phyloP scores from a whole-genome alignment of 176 grass and related monocot genomes.

The Puya raimondii region DNA sequence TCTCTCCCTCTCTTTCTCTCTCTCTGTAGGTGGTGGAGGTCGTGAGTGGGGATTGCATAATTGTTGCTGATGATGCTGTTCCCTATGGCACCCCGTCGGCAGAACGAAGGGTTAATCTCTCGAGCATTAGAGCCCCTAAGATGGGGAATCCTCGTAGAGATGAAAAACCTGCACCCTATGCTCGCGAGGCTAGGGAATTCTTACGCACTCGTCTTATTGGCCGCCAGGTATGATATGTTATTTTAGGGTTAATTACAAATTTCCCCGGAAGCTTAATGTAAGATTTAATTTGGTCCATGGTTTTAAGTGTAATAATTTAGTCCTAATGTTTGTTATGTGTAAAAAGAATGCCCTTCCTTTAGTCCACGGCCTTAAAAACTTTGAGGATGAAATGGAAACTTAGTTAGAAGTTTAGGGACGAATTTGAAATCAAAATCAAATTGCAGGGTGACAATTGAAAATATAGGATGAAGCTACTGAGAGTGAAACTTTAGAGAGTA shows the following conservation, averaged over 20 bases:
- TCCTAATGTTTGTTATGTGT: too few relatives aligned
- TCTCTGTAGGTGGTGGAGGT: constrained; percentile 79
- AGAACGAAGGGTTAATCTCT: constrained; percentile 80
- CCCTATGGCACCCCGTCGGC: constrained; percentile 71
- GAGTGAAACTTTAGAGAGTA: too few relatives aligned
- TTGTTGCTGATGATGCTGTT: constrained; percentile 77
- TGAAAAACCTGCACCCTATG: constrained; percentile 50
- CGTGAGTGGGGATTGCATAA: constrained; percentile 90
- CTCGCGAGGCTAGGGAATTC: constrained; percentile 89
- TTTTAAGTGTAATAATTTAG: too few relatives aligned
- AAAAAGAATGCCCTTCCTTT: too few relatives aligned
- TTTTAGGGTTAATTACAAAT: neutral
- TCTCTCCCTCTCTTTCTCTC: neutral
- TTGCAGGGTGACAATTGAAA: too few relatives aligned
- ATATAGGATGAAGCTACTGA: too few relatives aligned
- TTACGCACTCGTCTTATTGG: constrained; percentile 83
- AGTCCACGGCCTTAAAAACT: too few relatives aligned
- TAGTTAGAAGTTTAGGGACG: too few relatives aligned
- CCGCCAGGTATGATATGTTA: constrained; percentile 49
- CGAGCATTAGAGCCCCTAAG: constrained; percentile 86
- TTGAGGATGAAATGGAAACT: too few relatives aligned
- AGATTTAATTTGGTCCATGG: too few relatives aligned
- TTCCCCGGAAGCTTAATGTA: neutral
- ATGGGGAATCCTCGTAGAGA: constrained; percentile 73
- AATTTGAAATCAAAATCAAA: too few relatives aligned